Evolutionary conservation across 345 rosid genomes (phyloP).

Genomic region (Dipteronia dyeriana): DNA sequence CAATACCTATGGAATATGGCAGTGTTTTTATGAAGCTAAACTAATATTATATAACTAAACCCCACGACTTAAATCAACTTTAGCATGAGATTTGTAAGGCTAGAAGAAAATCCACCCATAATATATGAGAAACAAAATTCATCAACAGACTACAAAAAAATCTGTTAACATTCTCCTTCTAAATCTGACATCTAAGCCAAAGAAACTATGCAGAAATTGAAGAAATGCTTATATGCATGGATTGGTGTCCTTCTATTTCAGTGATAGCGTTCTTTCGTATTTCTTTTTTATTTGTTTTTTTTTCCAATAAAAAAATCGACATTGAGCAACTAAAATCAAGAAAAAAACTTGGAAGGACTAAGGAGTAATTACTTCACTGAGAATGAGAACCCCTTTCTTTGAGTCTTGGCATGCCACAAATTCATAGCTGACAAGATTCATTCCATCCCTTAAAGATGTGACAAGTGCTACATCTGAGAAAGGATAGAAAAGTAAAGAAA

Average conservation of each 20-base stretch:
- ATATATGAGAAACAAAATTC: not conserved
- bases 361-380: slow-evolving; percentile 80
- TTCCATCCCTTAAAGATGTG: slow-evolving; percentile 97
- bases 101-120: not conserved
- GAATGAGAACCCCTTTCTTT: slow-evolving; percentile 98
- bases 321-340: not conserved
- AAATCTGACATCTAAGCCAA: not conserved
- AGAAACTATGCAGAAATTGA: too few species aligned
- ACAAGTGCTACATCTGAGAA: slow-evolving; percentile 93
- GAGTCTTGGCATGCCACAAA: slow-evolving; percentile 98
- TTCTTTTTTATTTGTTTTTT: too few species aligned
- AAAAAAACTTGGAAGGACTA: slow-evolving; percentile 11
- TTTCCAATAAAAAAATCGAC: not conserved
- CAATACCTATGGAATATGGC: not conserved
- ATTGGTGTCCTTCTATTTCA: too few species aligned
- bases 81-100: not conserved
- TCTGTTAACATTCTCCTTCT: not conserved
- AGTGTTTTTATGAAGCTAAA: not conserved
- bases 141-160: not conserved
- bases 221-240: too few species aligned
- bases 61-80: not conserved
- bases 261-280: too few species aligned
- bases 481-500: slow-evolving; percentile 9
- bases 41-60: not conserved
- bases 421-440: slow-evolving; percentile 99